Base-by-base conservation (phyloP, 768 basidiomycete genomes). In the Termitomyces heimii region DNA sequence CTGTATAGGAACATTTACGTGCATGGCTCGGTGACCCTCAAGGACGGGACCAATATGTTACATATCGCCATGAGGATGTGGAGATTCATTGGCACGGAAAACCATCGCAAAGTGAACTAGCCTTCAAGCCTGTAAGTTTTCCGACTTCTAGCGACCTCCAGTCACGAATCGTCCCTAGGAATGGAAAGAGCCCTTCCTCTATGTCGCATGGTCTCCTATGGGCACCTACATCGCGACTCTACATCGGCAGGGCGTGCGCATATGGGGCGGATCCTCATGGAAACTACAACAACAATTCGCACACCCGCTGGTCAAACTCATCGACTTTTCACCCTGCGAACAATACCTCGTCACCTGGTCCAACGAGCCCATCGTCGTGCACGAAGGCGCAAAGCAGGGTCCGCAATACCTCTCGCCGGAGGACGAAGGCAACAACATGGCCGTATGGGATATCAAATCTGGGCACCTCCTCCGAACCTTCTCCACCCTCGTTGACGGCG, bases 321-420 rank as follows among this genome's bases (percentile, higher is more conserved):
- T 99, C 69, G 95, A 98, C 71, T 98, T 98, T 73, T 98, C 96
- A 9, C 94, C 97, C 4, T 91, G 89, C 75, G 97, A 99, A 73
- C 86, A 91, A 57, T 98, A 96, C 74, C 75, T 99, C 58, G 92
- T 98, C 66, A 98, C 97, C 42, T 98, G 94, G 92, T 98, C 97
- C 1, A 88, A 93, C 63, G 92, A 96, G 63, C 86, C 94, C 14
- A 94, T 98, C 62, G 80, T 87, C 40, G 88, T 94, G 29, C 86
- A 89, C 26, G 88, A 92, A 58, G 85, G 85, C 60, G 85, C 88
- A 40, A 76, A 83, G 29, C 89, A 91, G 70, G 92, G 94, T 9
- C 87, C 84, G 51, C 88, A 88, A 67, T 92, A 83, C 69, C 91
- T 94, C 75, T 89, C 92, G 46, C 85, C 89, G 5, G 94, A 96